Conservation (phyloP, 2,329 filamentous ascomycete species). For the Epichloe sp. region DNA sequence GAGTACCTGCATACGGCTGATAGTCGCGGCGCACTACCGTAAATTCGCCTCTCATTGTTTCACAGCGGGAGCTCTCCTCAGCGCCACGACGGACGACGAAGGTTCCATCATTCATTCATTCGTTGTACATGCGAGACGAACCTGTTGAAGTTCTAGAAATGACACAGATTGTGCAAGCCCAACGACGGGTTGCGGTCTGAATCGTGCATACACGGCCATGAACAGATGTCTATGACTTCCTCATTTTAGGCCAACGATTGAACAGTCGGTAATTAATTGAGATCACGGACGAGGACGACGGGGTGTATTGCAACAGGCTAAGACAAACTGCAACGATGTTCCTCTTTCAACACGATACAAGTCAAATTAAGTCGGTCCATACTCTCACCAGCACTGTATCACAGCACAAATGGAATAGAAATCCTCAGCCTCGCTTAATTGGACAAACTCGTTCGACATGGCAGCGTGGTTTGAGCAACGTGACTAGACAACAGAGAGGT, state of each 20-base stretch:
- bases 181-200: neutral
- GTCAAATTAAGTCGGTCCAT: neutral
- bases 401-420: neutral
- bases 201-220: neutral
- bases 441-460: neutral
- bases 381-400: neutral
- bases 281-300: neutral
- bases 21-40: neutral
- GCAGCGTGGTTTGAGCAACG: neutral
- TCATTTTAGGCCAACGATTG: neutral
- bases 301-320: neutral
- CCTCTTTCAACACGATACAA: neutral
- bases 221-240: neutral
- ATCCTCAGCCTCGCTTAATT: neutral
- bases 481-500: neutral
- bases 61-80: neutral
- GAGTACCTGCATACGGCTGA: neutral
- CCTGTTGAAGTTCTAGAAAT: neutral
- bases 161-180: neutral
- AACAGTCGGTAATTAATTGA: neutral
- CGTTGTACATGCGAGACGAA: neutral
- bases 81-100: neutral
- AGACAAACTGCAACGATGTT: neutral
- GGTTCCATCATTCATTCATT: neutral
- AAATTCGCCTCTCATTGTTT: constrained; percentile 1